These are phyloP conservation scores for Mortierella polycephala DNA, from an alignment of 371 early-diverging fungal species.

Conservation along the genomic window DNA sequence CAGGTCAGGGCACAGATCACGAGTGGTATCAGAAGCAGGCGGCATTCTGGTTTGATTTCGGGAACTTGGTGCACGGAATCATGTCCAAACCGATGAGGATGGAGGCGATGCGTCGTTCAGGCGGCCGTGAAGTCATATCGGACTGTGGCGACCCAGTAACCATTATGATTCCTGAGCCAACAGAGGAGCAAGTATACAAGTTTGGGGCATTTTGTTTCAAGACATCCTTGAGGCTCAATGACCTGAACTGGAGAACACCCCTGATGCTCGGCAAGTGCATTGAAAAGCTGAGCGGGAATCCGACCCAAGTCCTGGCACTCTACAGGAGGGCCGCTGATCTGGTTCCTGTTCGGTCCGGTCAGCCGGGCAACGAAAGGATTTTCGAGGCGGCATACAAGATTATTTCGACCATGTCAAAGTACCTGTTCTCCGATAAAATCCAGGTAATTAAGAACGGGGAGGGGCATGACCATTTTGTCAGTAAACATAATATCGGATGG, in stretches of 20 bases:
- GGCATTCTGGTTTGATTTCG: conserved; percentile 68
- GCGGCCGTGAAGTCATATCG: conserved; percentile 18
- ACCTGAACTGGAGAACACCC: conserved; percentile 63
- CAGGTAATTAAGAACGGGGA: conserved; percentile 37
- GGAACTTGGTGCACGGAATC: conserved; percentile 71
- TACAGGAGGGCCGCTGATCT: conserved; percentile 58
- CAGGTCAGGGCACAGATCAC: conserved; percentile 4
- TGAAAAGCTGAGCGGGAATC: conserved; percentile 62
- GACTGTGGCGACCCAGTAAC: conserved; percentile 12
- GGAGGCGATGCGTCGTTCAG: conserved; percentile 57
- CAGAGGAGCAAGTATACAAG: conserved; percentile 56
- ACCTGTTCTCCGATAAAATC: conserved; percentile 57
- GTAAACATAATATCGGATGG: too few species aligned
- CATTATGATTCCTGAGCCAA: conserved; percentile 32
- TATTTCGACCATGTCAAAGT: conserved; percentile 67
- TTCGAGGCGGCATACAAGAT: conserved; percentile 70
- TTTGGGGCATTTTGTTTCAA: conserved; percentile 59
- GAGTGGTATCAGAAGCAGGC: conserved; percentile 49
- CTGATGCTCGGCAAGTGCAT: conserved; percentile 74
- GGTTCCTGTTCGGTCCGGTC: conserved; percentile 57
- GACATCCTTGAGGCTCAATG: conserved; percentile 53
- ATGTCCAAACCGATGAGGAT: conserved; percentile 76
- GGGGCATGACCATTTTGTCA: background rate
- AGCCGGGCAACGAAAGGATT: conserved; percentile 65
- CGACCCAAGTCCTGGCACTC: conserved; percentile 58